Evolutionary conservation across 805 yeast species (phyloP).

Genomic region (Pichia kluyveri): DNA sequence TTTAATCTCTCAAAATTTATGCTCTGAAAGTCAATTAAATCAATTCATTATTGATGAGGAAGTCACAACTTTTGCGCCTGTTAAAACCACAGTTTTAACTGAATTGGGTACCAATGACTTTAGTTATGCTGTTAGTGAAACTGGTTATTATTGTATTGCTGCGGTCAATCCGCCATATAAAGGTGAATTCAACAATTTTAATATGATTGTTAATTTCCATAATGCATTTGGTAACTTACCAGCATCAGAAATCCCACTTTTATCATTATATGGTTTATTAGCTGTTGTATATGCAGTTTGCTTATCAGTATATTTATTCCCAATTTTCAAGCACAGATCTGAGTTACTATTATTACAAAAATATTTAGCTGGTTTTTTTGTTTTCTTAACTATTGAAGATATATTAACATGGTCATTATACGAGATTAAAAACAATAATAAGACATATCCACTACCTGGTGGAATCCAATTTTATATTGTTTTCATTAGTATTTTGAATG

Average conservation of each 20-base stretch:
- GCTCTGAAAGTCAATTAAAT: slow-evolving; percentile 48
- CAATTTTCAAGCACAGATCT: slow-evolving; percentile 74
- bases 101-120: slow-evolving; percentile 52
- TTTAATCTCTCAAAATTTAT: slow-evolving; percentile 49
- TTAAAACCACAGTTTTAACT: slow-evolving; percentile 47
- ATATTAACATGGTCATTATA: slow-evolving; percentile 87
- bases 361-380: slow-evolving; percentile 79
- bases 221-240: slow-evolving; percentile 87
- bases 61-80: slow-evolving; percentile 34
- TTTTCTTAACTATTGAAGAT: slow-evolving; percentile 75
- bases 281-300: slow-evolving; percentile 79
- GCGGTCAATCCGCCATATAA: slow-evolving; percentile 41
- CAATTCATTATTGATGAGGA: slow-evolving; percentile 49
- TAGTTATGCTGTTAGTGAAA: slow-evolving; percentile 54
- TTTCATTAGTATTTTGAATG: slow-evolving; percentile 68
- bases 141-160: slow-evolving; percentile 91
- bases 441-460: slow-evolving; percentile 26
- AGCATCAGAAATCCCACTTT: slow-evolving; percentile 85
- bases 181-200: slow-evolving; percentile 32
- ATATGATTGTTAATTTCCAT: slow-evolving; percentile 71
- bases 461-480: slow-evolving; percentile 65
- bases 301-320: slow-evolving; percentile 75
- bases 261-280: slow-evolving; percentile 80
- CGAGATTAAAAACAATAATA: slow-evolving; percentile 60
- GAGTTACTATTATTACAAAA: slow-evolving; percentile 86